phyloP scores from a whole-genome alignment of 164 flowering plant genomes.

The Amborella trichopoda region DNA sequence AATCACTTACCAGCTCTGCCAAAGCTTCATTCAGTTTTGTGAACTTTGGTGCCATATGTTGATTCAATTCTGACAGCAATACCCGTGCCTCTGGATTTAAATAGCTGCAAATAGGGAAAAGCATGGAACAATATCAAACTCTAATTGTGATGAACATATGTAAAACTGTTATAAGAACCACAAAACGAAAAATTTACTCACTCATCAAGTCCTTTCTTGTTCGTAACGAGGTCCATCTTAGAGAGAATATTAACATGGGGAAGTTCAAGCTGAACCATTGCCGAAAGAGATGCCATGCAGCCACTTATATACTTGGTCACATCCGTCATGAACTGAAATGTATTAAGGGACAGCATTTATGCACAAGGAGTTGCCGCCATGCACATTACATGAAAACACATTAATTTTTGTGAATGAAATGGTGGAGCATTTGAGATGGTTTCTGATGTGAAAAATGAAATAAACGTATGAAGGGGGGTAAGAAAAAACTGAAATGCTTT shows the following conservation, averaged over 20 bases:
- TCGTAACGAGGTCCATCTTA: slow-evolving; percentile 87
- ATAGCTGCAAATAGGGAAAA: too few species aligned
- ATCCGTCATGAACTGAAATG: slow-evolving; percentile 80
- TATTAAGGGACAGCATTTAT: too few species aligned
- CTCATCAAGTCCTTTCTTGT: slow-evolving; percentile 70
- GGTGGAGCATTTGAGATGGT: too few species aligned
- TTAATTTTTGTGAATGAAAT: too few species aligned
- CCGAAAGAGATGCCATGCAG: slow-evolving; percentile 95
- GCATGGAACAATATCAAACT: too few species aligned
- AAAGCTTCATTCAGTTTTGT: slow-evolving; percentile 71
- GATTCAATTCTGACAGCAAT: slow-evolving; percentile 69
- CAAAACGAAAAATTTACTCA: slow-evolving; percentile 19
- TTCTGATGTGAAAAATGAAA: too few species aligned
- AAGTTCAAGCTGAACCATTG: slow-evolving; percentile 91
- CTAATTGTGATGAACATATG: too few species aligned
- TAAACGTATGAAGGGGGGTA: too few species aligned
- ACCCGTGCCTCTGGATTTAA: slow-evolving; percentile 65
- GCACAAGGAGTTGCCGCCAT: too few species aligned
- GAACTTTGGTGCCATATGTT: slow-evolving; percentile 83
- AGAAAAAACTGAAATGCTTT: too few species aligned
- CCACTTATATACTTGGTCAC: slow-evolving; percentile 96
- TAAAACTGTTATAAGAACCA: not conserved
- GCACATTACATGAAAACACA: too few species aligned
- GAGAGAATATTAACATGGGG: slow-evolving; percentile 92
- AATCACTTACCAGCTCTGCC: slow-evolving; percentile 80